Evolutionary conservation across 345 rosid genomes (phyloP), one percentile per base, ranked within the genome.

Genomic region (Boechera stricta): DNA sequence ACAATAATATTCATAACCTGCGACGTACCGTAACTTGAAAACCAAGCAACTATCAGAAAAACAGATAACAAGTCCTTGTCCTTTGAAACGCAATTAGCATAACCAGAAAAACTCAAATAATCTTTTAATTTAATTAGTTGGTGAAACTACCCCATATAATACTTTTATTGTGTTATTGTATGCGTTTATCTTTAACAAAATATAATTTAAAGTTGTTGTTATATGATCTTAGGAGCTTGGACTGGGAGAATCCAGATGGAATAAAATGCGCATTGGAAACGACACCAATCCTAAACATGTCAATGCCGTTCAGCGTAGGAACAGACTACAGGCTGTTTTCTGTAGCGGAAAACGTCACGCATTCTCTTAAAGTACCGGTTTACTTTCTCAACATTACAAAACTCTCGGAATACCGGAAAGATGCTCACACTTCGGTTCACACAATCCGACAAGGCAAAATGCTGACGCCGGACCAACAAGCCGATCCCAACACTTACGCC

Each of bases 211-310:
- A 33, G 7, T 31, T 54, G n/a, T 7, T 10, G 0, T 62, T 4
- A 5, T 42, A 6, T 12, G 1, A 6, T 41, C 2, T 11, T 67
- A 94, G 98, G 95, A 94, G 98, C 67, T 71, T 83, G 84, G 95
- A 92, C 8, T 90, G 98, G 98, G 69, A 92, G 57, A 92, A 92
- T 70, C 95, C 97, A 11, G 90, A 86, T 29, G 98, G 98, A 10
- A 82, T 90, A n/a, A 94, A 92, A 63, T 94, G 98, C 65, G 97
- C 97, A 3, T 55, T 80, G 33, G 98, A 94, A 64, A 90, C 91
- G 0, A 77, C 77, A 3, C 98, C 98, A 6, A 81, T 90, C 39
- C 80, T 85, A 8, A 86, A 92, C 78, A 74, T 62, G 33, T 83
- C 95, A 2, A 83, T 75, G 81, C 78, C 85, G 6, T 44, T 87